Conservation (phyloP, 768 basidiomycete species). For the Russula sp. region DNA sequence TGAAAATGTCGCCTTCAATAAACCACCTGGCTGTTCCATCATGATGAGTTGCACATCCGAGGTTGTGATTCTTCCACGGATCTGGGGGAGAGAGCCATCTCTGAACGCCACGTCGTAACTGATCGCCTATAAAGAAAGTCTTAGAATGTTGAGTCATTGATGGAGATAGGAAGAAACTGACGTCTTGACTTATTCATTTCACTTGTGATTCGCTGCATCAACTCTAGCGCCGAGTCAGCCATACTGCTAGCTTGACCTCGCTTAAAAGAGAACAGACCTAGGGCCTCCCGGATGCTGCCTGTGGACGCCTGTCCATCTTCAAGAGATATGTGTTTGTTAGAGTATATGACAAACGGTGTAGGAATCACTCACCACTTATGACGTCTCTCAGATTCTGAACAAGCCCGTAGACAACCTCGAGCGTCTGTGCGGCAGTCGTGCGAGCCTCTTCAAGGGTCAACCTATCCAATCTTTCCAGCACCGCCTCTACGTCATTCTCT, state of each 20-base stretch:
- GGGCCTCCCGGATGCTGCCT: not conserved
- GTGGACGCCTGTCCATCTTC: not conserved
- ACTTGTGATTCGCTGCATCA: not conserved
- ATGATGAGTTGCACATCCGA: not conserved
- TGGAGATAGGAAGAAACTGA: not conserved
- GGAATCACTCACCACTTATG: not conserved
- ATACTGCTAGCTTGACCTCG: not conserved
- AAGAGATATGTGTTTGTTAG: not conserved
- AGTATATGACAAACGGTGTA: not conserved
- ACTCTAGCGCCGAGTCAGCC: not conserved
- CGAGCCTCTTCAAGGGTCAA: not conserved
- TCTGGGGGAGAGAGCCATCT: not conserved
- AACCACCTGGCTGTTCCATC: too few species aligned
- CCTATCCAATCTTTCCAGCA: too few species aligned
- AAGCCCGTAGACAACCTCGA: not conserved
- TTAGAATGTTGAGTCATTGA: not conserved
- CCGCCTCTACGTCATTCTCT: too few species aligned
- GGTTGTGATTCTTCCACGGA: not conserved
- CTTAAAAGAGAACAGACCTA: not conserved
- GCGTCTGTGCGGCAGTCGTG: not conserved
- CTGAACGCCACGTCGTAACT: not conserved
- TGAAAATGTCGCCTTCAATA: too few species aligned
- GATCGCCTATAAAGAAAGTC: not conserved
- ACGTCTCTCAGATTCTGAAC: not conserved
- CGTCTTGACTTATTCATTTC: not conserved